Conservation (phyloP, 176 grass and related monocot genomes). For the Musa acuminata region DNA sequence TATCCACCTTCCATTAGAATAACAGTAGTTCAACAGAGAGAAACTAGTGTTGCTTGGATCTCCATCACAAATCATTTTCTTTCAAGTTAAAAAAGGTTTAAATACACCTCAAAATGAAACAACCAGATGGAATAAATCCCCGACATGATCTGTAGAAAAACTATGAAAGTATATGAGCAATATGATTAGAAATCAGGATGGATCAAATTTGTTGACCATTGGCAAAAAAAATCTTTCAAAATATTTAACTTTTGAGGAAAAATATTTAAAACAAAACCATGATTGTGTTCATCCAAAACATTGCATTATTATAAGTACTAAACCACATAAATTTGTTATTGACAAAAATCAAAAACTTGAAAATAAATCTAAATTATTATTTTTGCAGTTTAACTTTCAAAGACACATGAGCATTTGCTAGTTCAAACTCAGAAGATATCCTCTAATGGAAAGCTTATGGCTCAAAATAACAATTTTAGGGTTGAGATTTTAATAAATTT, state of each 20-base stretch:
- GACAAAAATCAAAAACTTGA: background rate
- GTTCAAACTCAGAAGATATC: background rate
- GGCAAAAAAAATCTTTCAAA: too few species aligned
- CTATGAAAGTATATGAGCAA: background rate
- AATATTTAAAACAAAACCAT: too few species aligned
- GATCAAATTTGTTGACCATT: background rate
- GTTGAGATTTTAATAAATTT: background rate
- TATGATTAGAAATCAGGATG: background rate
- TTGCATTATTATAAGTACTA: too few species aligned
- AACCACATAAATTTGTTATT: too few species aligned
- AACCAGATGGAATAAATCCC: background rate
- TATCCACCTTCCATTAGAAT: background rate
- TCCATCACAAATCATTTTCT: background rate
- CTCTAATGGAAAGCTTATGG: background rate
- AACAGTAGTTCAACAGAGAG: background rate
- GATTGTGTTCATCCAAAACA: too few species aligned
- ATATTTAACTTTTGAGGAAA: too few species aligned
- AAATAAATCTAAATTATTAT: background rate
- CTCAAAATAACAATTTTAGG: background rate
- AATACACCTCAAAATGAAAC: background rate
- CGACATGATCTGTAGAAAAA: background rate
- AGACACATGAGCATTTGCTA: background rate
- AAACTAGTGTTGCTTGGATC: background rate
- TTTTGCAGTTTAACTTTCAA: too few species aligned
- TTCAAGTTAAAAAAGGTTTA: background rate